phyloP scores from a whole-genome alignment of 805 yeast species.

The Ogataea ganodermae region DNA sequence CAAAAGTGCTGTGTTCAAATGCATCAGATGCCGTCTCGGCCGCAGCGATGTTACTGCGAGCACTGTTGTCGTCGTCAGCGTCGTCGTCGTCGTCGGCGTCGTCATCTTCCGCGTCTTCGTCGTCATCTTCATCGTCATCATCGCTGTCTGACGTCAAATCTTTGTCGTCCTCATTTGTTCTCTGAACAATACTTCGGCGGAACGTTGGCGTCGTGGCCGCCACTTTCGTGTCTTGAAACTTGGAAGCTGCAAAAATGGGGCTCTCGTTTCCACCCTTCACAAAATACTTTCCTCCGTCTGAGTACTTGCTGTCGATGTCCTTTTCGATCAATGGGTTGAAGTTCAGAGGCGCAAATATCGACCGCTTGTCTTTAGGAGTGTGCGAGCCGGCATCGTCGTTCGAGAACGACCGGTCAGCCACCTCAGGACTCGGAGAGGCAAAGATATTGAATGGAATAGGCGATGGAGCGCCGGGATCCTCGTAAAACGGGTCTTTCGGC shows the following conservation, averaged over 20 bases:
- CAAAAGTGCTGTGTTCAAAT: slow-evolving; percentile 35
- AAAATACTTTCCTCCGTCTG: slow-evolving; percentile 87
- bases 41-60: slow-evolving; percentile 24
- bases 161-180: slow-evolving; percentile 15
- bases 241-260: slow-evolving; percentile 6
- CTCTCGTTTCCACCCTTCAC: slow-evolving; percentile 37
- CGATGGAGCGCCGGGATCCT: slow-evolving; percentile 83
- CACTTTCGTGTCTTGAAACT: slow-evolving; percentile 10
- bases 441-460: slow-evolving; percentile 59
- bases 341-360: slow-evolving; percentile 78
- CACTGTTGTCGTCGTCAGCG: slow-evolving; percentile 9
- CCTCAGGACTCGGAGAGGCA: slow-evolving; percentile 35
- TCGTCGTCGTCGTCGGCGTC: slow-evolving; percentile 19
- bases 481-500: slow-evolving; percentile 54
- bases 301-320: slow-evolving; percentile 82
- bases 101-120: slow-evolving; percentile 19
- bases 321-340: slow-evolving; percentile 79
- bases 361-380: slow-evolving; percentile 45
- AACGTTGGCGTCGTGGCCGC: slow-evolving; percentile 28
- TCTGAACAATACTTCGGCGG: slow-evolving; percentile 18
- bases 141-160: slow-evolving; percentile 36
- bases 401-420: slow-evolving; percentile 12
- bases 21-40: not conserved
- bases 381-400: slow-evolving; percentile 10
- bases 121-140: slow-evolving; percentile 21